Base-by-base conservation (phyloP, 2,329 filamentous ascomycete species). In the Chaetomium sp. region DNA sequence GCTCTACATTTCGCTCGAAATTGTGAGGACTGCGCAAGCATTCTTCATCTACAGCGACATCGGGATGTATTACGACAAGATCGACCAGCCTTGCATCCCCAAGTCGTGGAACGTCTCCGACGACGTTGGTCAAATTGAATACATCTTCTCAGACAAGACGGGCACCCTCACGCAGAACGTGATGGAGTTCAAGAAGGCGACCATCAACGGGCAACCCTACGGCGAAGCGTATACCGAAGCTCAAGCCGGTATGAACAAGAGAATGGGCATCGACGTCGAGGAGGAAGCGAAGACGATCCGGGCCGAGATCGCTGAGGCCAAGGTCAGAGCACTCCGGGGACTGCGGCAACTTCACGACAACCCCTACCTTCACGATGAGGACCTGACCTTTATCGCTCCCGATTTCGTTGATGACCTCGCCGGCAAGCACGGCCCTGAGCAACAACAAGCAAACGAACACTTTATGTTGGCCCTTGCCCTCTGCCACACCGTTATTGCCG, bases 71-170 rank as follows among this genome's bases (percentile, higher is more conserved):
- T 97, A 99, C 79, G 95, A 95, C 63, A 88, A 87, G 72, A 87
- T 97, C 69, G 93, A 97, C 73, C 93, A 97, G 74, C 93, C 94
- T 1, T 99, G 96, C 75, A 92, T 96, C 12, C 95, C 96, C 5
- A 98, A 98, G 74, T 93, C 93, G 0, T 99, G 95, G 95, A 99
- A 98, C 75, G 98, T 99, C 58, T 98, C 94, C 0, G 95, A 99
- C 74, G 96, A 99, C 72, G 83, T 99, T 55, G 95, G 95, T 13
- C 95, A 99, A 78, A 97, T 99, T 68, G 95, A 98, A 78, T 99
- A 98, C 80, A 97, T 99, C 70, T 99, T 99, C 78, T 97, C 92
- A 0, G 92, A 96, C 82, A 96, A 96, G 79, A 96, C 92, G 0
- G 92, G 92, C 65, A 96, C 92, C 2, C 79, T 96, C 69, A 96